phyloP scores from a whole-genome alignment of 176 grass and related monocot genomes.

The Juncus inflexus region DNA sequence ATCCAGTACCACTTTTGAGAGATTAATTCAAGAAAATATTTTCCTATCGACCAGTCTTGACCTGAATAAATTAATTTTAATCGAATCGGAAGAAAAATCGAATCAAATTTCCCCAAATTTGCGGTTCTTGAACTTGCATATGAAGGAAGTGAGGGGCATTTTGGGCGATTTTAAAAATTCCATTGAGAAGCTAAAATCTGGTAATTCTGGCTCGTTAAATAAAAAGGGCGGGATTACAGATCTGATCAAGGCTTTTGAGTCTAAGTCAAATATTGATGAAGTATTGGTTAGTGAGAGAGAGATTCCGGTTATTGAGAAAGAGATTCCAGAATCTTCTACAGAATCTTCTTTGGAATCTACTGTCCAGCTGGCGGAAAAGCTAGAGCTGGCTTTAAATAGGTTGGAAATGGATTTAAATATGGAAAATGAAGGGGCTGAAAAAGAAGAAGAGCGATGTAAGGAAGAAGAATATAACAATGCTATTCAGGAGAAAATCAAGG shows the following conservation, averaged over 20 bases:
- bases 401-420: conserved; percentile 41
- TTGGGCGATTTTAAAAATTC: conserved; percentile 65
- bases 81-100: conserved; percentile 43
- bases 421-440: conserved; percentile 33
- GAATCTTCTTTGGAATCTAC: conserved; percentile 43
- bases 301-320: conserved; percentile 4
- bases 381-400: conserved; percentile 45
- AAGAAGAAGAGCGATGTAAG: conserved; percentile 40
- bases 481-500: conserved; percentile 58
- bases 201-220: conserved; percentile 27
- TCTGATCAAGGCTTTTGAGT: conserved; percentile 85
- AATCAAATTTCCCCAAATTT: conserved; percentile 34
- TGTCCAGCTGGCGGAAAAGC: conserved; percentile 44
- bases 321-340: conserved; percentile 41
- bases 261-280: conserved; percentile 46
- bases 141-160: conserved; percentile 56
- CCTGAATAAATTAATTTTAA: conserved; percentile 55
- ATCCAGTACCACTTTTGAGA: conserved; percentile 46
- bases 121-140: conserved; percentile 45
- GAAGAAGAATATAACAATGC: conserved; percentile 25
- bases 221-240: conserved; percentile 65
- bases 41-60: conserved; percentile 39
- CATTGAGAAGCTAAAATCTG: conserved; percentile 54
- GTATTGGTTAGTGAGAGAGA: conserved; percentile 49
- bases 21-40: conserved; percentile 67